Percentiles rank a stretch among this genome's conserved stretches.
These are phyloP conservation scores for Beauveria pseudobassiana DNA, from an alignment of 2,329 filamentous ascomycete genomes.

Conservation along the genomic window DNA sequence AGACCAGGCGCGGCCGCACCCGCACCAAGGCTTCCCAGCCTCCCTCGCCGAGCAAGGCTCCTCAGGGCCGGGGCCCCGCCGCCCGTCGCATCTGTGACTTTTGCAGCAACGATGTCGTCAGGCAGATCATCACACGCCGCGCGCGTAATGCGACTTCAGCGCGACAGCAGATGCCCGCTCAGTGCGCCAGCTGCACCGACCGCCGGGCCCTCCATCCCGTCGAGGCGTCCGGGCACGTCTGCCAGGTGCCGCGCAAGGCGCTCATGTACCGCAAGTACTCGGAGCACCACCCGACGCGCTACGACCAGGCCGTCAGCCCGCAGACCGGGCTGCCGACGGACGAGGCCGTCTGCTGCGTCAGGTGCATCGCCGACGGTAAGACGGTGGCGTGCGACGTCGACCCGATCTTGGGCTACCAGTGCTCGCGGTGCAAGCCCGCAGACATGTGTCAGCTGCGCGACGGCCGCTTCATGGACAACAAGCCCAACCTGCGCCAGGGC, in stretches of 20 bases:
- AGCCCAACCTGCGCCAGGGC: constrained; percentile 15
- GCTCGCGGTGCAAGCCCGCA: constrained; percentile 13
- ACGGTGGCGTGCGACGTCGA: constrained; percentile 19
- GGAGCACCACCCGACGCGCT: constrained; percentile 11
- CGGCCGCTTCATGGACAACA: neutral
- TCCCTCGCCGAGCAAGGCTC: neutral
- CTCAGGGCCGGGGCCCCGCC: neutral
- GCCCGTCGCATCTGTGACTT: constrained; percentile 12
- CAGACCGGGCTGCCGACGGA: constrained; percentile 1
- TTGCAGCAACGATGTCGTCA: constrained; percentile 11
- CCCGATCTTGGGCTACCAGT: constrained; percentile 15
- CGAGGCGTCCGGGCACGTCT: constrained; percentile 6
- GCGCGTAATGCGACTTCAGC: constrained; percentile 15
- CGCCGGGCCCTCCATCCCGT: constrained; percentile 11
- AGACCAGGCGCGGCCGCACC: neutral
- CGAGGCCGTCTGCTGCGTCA: constrained; percentile 13
- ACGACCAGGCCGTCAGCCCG: neutral
- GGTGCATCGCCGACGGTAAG: constrained; percentile 12
- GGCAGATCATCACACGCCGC: constrained; percentile 2
- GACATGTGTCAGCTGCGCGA: constrained; percentile 3
- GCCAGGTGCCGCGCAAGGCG: constrained; percentile 9
- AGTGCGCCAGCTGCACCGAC: constrained; percentile 22
- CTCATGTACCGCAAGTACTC: constrained; percentile 14
- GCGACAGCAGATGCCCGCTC: constrained; percentile 9
- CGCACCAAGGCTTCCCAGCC: neutral